Evolutionary conservation across 2,329 filamentous ascomycete species (phyloP), one percentile per base, ranked within the genome.

Genomic region (Endoconidiophora laricicola): DNA sequence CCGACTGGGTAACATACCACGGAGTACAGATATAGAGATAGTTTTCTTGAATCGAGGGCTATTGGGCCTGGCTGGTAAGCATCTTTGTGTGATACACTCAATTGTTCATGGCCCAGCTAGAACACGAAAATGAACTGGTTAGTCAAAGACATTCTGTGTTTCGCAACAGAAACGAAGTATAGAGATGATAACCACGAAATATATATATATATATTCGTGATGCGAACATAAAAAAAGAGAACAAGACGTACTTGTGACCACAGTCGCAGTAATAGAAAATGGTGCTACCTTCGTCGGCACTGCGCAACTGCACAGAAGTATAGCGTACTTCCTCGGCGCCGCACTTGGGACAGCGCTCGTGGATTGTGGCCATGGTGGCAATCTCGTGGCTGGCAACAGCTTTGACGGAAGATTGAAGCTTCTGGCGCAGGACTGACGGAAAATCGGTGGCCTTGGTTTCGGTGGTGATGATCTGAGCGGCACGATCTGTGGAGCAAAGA

Each of bases 201-300:
- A 33, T 33, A 33, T 33, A 33, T 3, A 18, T 18, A 18, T 18
- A 18, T 18, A 18, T 18, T 18, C 16, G 16, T 18, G 16, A 18
- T 18, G 16, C 16, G 2, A 10, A 29, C 6, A 10, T 33, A 33
- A 10, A 10, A 29, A 5, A 29, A 37, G 7, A 41, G 40, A 20
- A 22, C 16, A 18, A 4, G 36, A 65, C 79, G 58, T 75, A 88
- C 82, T 83, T 88, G 66, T 86, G 71, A 53, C 86, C 85, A 62
- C 88, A 95, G 52, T 87, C 79, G 66, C 88, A 95, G 54, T 74
- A 81, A 66, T 86, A 94, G 60, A 95, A 93, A 49, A 94, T 78
- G 0, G 90, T 95, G 56, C 82, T 86, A 54, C 91, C 91, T 76
- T 96, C 90, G 63, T 98, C 91, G 49, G 90, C 91, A 70, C 87